Base-by-base conservation (phyloP, 2,329 filamentous ascomycete species). In the Macrophomina tecta region DNA sequence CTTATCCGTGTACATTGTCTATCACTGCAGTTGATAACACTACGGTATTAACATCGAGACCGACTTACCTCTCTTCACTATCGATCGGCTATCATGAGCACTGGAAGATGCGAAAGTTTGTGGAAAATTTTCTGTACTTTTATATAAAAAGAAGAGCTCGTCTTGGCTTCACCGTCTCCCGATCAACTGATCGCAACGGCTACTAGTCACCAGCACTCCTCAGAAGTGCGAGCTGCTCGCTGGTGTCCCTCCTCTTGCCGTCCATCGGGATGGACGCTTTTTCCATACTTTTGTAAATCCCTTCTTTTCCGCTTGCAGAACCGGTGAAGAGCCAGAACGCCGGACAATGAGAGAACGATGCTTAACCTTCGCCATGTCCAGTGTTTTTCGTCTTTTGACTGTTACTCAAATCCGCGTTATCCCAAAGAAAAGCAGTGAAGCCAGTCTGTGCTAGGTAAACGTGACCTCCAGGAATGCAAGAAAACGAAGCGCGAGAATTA, bases 191-290 rank as follows among this genome's bases (percentile, higher is more conserved):
- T 49, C 45, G 45, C 58, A 62, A 62, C 32, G 45, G 45, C 45
- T 62, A 62, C 58, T 62, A 12, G 32, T 62, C 58, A 62, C 58
- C 58, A 62, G 58, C 58, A 62, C 58, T 62, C 16, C 58, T 42
- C 32, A 62, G 45, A 62, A 62, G 58, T 62, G 58, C 45, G 45
- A 62, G 58, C 58, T 30, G 28, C 18, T 49, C 58, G 58, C 58
- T 51, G 58, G 58, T 40, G 58, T 62, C 32, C 58, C 58, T 49
- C 58, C 58, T 62, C 58, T 62, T 62, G 58, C 58, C 58, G 32
- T 62, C 45, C 58, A 45, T 18, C 28, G 11, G 16, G n/a, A 32
- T 55, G 52, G 32, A 55, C 52, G 52, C 52, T 34, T 53, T 18
- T n/a, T 40, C 11, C 14, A 16, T 34, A 46, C 40, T 28, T 28